Evolutionary conservation across 192 early-diverging fungal genomes (phyloP), one percentile per base, ranked within the genome.

Genomic region (Haplosporangium gracile): DNA sequence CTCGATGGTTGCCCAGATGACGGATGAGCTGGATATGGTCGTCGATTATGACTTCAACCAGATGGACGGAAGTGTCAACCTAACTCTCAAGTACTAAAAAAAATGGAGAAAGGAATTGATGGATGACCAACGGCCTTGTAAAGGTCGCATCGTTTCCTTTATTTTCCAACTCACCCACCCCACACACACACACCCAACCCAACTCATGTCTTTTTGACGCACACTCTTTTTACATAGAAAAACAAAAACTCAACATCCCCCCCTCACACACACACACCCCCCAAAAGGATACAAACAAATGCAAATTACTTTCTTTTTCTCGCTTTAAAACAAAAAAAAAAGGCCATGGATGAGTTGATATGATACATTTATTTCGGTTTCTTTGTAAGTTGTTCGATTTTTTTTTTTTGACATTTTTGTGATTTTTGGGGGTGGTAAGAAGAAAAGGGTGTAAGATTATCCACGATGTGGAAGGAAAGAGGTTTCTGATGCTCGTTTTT

Each of bases 21-120:
- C 88, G 5, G 95, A 95, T 68, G 92, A 94, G 79, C 89, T 92
- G 49, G 91, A 90, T 70, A 96, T 95, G 91, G 91, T 91, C 1
- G 89, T 96, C 34, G 87, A 90, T 7, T 87, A 76, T 65, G 78
- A 85, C 1, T 84, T 84, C 39, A 75, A 85, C 1, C 80, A 86
- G 70, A 77, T 82, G 43, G 90, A 92, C 74, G 89, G 88, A 22
- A 75, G 76, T n/a, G 68, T 89, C 16, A 88, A 81, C 39, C 71
- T 92, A 20, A 81, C 89, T 15, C 81, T 92, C 32, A 88, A 78
- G 51, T 92, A 90, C 68, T 92, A 73, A 89, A 34, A 42, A 69
- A 51, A 32, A 77, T 16, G 18, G 26, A 6, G 13, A 13, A 68
- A 6, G n/a, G 4, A 3, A 68, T 32, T 68, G 65, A 32, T 39